Base-by-base conservation (phyloP, 140 eudicot genomes). In the Anethum foeniculum region DNA sequence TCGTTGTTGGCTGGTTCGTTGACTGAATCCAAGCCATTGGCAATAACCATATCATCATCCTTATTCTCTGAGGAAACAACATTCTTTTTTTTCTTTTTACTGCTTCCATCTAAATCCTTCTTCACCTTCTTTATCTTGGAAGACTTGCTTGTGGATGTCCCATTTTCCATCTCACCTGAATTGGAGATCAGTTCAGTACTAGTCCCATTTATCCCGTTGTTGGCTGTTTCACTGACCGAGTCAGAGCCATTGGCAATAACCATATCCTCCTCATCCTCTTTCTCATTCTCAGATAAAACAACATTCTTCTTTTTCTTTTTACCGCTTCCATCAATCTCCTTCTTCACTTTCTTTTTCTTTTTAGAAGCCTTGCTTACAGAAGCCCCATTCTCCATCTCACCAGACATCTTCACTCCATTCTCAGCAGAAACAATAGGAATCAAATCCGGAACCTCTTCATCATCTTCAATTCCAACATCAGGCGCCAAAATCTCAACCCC, bases 391-490 rank as follows among this genome's bases (percentile, higher is more conserved):
- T 38, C 75, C 48, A 10, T 76, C 65, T 75, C 77, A 12, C 71
- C 54, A 25, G 77, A 43, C 32, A 30, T 68, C 41, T 74, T 74
- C 0, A 74, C 78, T 74, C 32, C 58, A 6, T 48, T 43, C 78
- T 74, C 54, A 25, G 30, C 7, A 8, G 78, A 74, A 74, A 1
- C 78, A 46, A 75, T 75, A 44, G 79, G 79, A 47, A 75, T 84
- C 90, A 89, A 85, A 51, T 84, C 81, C 0, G 97, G 96, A 81
- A 92, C 90, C 79, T 87, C 98, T 54, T 83, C 90, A 38, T 64
- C 90, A 77, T 83, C 82, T 64, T 72, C 86, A 76, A 41, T 64
- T 44, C 67, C 72, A 30, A 64, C 86, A 23, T 78, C 87, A 2
- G 91, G 88, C 81, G 90, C 38, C 74, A 52, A 79, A 72, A 92